Base-by-base conservation (phyloP, 352 stramenopile species). In the Phytophthora ramorum region DNA sequence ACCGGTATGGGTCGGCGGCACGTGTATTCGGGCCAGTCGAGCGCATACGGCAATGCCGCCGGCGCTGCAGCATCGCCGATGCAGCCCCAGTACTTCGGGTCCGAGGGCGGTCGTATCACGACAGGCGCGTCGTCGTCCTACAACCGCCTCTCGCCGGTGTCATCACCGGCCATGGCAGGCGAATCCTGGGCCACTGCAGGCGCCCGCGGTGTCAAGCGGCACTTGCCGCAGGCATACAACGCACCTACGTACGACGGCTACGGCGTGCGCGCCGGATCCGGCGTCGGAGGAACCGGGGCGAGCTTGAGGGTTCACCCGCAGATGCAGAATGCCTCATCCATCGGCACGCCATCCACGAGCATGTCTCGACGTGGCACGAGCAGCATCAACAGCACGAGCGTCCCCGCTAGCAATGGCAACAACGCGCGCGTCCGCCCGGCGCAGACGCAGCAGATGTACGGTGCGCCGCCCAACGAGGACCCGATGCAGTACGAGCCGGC, bases 121-220 rank as follows among this genome's bases (percentile, higher is more conserved):
- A 56, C 66, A 24, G 45, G 52, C 10, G n/a, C 34, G 19, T 35
- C 52, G 62, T 63, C 50, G 48, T 66, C 56, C 9, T 57, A 63
- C 63, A 64, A 71, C 66, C 63, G 71, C 7, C 66, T 54, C 10
- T 72, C 65, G 13, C 63, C 68, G 1, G 55, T 72, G 37, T 81
- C 67, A 4, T 79, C 71, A 14, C 63, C 71, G 7, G 52, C 60
- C 5, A 77, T 83, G 75, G 50, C 47, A 10, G 59, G 59, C 10
- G 63, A 70, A 14, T 60, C 56, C 10, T 75, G 69, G 51, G 40
- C 49, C 19, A 37, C 8, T 6, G 38, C 45, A 1, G 43, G 61
- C 4, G 47, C 63, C 3, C 76, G 76, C 4, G 66, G 75, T 4
- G 49, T 82, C 8, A 86, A 86, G 50, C 75, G 78, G 8, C 78